These are phyloP conservation scores for Vitis hybrid DNA, from an alignment of 177 flowering plant genomes.

Conservation along the genomic window DNA sequence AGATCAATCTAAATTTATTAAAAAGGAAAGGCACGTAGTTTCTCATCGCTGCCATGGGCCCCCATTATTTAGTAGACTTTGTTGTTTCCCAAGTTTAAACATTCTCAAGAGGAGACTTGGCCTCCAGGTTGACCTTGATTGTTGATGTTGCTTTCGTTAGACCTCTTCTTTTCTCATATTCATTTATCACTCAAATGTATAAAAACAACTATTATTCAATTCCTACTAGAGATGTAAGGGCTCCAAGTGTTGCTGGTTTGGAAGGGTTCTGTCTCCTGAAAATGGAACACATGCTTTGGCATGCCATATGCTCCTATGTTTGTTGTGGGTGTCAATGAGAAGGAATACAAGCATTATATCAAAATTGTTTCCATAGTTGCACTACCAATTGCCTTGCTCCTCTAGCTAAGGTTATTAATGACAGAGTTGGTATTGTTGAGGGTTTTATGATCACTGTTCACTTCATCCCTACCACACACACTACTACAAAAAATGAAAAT, in stretches of 20 bases:
- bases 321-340: slow-evolving; percentile 85
- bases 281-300: too few species aligned
- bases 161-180: slow-evolving; percentile 74
- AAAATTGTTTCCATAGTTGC: slow-evolving; percentile 81
- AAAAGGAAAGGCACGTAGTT: slow-evolving; percentile 80
- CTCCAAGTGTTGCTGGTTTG: too few species aligned
- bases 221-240: too few species aligned
- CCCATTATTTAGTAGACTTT: slow-evolving; percentile 76
- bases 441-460: slow-evolving; percentile 26
- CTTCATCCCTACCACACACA: slow-evolving; percentile 86
- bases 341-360: slow-evolving; percentile 66
- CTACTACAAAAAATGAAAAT: too few species aligned
- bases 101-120: slow-evolving; percentile 88
- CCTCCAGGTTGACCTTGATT: slow-evolving; percentile 85
- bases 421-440: slow-evolving; percentile 81
- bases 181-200: slow-evolving; percentile 88
- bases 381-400: slow-evolving; percentile 88
- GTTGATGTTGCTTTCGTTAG: slow-evolving; percentile 82
- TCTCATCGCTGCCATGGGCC: slow-evolving; percentile 56
- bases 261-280: too few species aligned
- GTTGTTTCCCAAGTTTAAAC: slow-evolving; percentile 96
- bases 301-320: slow-evolving; percentile 71
- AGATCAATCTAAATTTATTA: slow-evolving; percentile 55
- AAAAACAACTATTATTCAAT: too few species aligned
- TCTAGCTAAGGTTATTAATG: slow-evolving; percentile 81